phyloP scores from a whole-genome alignment of 352 stramenopile genomes.

The Phytophthora foliorum region DNA sequence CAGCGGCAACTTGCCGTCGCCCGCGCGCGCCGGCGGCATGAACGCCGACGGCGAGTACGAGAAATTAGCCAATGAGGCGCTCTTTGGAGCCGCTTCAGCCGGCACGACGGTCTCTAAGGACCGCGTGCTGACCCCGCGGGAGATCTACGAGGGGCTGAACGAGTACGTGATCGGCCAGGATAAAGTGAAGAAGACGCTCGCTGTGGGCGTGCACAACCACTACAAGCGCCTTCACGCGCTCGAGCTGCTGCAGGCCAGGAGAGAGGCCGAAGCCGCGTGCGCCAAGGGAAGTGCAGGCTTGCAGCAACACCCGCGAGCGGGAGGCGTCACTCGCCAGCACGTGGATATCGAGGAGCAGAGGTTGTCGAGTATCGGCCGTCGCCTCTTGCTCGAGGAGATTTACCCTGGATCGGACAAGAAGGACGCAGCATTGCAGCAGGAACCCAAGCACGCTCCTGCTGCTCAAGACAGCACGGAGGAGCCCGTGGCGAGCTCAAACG shows the following conservation, averaged over 20 bases:
- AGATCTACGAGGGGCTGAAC: constrained; percentile 96
- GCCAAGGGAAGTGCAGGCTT: constrained; percentile 30
- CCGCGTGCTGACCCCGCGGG: constrained; percentile 86
- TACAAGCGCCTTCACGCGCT: constrained; percentile 95
- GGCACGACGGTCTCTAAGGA: constrained; percentile 40
- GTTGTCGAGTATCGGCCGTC: constrained; percentile 55
- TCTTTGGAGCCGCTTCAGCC: constrained; percentile 25
- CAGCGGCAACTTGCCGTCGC: constrained; percentile 33
- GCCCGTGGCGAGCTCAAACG: neutral
- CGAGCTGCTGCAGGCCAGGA: constrained; percentile 62
- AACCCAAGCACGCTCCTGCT: constrained; percentile 19
- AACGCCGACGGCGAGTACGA: constrained; percentile 79
- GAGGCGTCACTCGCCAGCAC: constrained; percentile 41
- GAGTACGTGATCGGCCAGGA: constrained; percentile 98
- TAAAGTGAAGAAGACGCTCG: constrained; percentile 97
- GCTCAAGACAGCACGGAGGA: constrained; percentile 13
- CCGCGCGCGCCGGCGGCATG: constrained; percentile 49
- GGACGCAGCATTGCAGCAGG: constrained; percentile 18
- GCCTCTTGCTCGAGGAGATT: constrained; percentile 72
- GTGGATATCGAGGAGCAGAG: constrained; percentile 45
- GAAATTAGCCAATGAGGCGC: constrained; percentile 75
- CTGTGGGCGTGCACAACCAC: constrained; percentile 98
- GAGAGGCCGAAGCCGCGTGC: constrained; percentile 46
- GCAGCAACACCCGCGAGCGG: constrained; percentile 37
- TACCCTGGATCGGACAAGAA: constrained; percentile 57